Evolutionary conservation across 768 basidiomycete genomes (phyloP).

Genomic region (Lactarius psammicola): DNA sequence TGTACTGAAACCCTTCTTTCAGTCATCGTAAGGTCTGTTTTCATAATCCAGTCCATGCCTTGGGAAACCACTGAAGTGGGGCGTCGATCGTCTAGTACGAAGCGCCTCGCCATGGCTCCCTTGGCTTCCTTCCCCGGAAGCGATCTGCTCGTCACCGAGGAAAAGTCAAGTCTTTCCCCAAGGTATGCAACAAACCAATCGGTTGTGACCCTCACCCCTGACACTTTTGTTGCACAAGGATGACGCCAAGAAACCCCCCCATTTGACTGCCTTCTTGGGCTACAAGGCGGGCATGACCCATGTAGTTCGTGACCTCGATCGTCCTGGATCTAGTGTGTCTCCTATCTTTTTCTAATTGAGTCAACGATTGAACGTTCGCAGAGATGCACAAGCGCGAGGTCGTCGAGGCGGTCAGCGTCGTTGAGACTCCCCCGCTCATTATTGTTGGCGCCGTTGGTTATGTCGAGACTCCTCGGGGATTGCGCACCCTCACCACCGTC

Average conservation of each 20-base stretch:
- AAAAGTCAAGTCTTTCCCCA: constrained; percentile 99
- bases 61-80: constrained; percentile 32
- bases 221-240: constrained; percentile 54
- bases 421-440: constrained; percentile 97
- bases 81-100: constrained; percentile 66
- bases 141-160: constrained; percentile 96
- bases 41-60: constrained; percentile 16
- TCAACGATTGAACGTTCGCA: constrained; percentile 35
- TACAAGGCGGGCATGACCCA: constrained; percentile 99
- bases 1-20: constrained; percentile 30
- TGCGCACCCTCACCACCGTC: constrained; percentile 97
- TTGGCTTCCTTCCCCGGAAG: constrained; percentile 97
- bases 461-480: constrained; percentile 98
- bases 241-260: constrained; percentile 98
- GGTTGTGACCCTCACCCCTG: not conserved
- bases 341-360: not conserved
- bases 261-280: constrained; percentile 96
- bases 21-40: constrained; percentile 84
- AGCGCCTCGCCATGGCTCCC: constrained; percentile 97
- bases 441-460: constrained; percentile 98
- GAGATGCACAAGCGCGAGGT: constrained; percentile 99
- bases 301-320: constrained; percentile 97
- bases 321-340: constrained; percentile 94
- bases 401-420: constrained; percentile 93
- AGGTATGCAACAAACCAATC: constrained; percentile 50